Evolutionary conservation across 306 rosid species (phyloP), one percentile per base, ranked within the genome.

Genomic region (Rosa rugosa): DNA sequence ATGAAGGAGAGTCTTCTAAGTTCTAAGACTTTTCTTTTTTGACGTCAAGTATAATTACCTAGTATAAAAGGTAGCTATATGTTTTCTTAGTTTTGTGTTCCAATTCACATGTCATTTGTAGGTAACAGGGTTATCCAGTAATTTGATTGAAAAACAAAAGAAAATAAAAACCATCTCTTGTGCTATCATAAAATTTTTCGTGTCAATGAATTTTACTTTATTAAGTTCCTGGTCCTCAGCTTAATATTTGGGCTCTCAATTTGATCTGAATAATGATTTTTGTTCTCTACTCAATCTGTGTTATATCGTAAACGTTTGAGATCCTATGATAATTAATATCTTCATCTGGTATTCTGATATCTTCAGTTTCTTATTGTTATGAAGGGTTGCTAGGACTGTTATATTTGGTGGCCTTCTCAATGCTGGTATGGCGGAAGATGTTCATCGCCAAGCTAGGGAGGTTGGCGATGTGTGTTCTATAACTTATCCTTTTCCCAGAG

Each of bases 361-460:
- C 8, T 77, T 17, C 27, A 68, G 46, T 73, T 82, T 13, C 57
- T 72, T 86, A 53, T 80, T 54, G 57, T 64, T 84, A 27, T 86
- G 83, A 84, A 95, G 98, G 92, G 92, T 93, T 89, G 98, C 98
- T 50, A 93, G 97, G 84, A 93, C 97, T 71, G 92, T 95, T 71
- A 82, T 93, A 79, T 84, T 93, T 70, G 98, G 98, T 53, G 92
- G 97, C 81, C 98, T 92, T 67, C 56, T 85, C 53, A 83, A 87
- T 85, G 88, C 91, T 42, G 87, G 81, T 63, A 90, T 95, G 88
- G 97, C 97, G 8, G 96, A 89, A 83, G 89, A 80, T 73, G 91
- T 91, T 85, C 97, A 93, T 66, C 9, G 81, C 76, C 82, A 53
- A 83, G 98, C 94, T 75, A 86, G 81, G 83, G 89, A 91, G 81